Evolutionary conservation across 768 basidiomycete genomes (phyloP).

Genomic region (Agrocybe pediades): DNA sequence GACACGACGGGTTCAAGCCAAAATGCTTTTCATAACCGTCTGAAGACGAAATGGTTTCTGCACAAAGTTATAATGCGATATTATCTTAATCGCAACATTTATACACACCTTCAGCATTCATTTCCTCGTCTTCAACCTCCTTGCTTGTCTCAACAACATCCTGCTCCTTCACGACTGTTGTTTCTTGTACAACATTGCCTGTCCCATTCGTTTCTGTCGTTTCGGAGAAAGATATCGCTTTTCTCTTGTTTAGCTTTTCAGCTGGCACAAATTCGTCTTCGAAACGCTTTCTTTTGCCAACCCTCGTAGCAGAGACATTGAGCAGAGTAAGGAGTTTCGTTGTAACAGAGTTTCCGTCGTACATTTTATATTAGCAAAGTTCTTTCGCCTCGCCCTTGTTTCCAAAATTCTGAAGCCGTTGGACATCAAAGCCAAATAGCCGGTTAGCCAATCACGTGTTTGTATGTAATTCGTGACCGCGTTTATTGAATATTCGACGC

Average conservation of each 20-base stretch:
- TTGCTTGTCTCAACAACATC: constrained; percentile 21
- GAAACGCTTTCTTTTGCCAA: constrained; percentile 54
- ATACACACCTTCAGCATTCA: constrained; percentile 29
- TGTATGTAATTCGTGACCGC: constrained; percentile 10
- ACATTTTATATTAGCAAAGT: constrained; percentile 22
- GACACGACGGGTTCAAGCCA: constrained; percentile 53
- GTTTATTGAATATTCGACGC: constrained; percentile 5
- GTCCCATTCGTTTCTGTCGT: constrained; percentile 13
- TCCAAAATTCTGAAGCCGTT: constrained; percentile 23
- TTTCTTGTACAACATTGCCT: constrained; percentile 22
- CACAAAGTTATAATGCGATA: background rate
- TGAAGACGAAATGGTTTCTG: constrained; percentile 12
- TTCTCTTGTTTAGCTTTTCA: constrained; percentile 74
- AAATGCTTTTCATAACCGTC: constrained; percentile 78
- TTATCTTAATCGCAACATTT: background rate
- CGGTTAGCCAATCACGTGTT: too few species aligned
- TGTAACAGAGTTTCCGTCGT: constrained; percentile 56
- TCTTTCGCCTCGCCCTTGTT: background rate
- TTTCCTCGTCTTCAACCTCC: constrained; percentile 24
- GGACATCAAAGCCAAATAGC: constrained; percentile 28
- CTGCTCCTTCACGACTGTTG: constrained; percentile 19
- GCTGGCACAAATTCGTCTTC: constrained; percentile 46
- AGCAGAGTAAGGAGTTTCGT: constrained; percentile 85
- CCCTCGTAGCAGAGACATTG: constrained; percentile 84
- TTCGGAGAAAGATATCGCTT: constrained; percentile 38